Evolutionary conservation across 2,329 filamentous ascomycete genomes (phyloP).

Genomic region (Aspergillus sp.): DNA sequence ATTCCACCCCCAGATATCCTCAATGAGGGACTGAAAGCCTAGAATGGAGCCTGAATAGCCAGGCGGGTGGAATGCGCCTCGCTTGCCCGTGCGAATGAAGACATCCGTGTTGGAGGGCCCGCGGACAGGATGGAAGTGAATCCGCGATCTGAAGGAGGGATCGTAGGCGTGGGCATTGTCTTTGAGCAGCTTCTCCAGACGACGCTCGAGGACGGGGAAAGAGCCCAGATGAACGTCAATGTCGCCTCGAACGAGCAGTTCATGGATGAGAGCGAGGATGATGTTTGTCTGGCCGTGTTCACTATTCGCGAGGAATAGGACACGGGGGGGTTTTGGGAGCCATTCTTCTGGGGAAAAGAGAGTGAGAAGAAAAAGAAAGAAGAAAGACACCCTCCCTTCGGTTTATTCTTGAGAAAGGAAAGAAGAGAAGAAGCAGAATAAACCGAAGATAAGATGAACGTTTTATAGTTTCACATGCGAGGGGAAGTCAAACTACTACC

Average conservation of each 20-base stretch:
- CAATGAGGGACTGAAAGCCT: conserved; percentile 23
- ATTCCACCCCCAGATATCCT: conserved; percentile 31
- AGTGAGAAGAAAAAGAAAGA: no score
- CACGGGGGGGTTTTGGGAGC: no score
- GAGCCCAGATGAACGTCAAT: conserved; percentile 44
- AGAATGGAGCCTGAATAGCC: conserved; percentile 32
- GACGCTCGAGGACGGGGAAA: conserved; percentile 31
- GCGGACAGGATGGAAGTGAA: conserved; percentile 30
- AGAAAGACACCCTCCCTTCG: no score
- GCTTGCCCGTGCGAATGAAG: conserved; percentile 23
- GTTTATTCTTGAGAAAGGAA: no score
- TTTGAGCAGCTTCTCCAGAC: conserved; percentile 24
- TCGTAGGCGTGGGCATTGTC: conserved; percentile 16
- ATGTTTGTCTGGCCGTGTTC: conserved; percentile 47
- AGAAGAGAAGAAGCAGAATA: no score
- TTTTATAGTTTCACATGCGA: no score
- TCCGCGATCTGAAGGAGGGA: conserved; percentile 9
- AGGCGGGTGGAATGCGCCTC: conserved; percentile 23
- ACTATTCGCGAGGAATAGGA: conserved; percentile 41
- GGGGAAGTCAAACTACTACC: no score
- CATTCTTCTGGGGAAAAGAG: no score
- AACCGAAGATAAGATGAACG: no score
- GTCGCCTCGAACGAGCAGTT: conserved; percentile 31
- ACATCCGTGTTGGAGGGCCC: conserved; percentile 29
- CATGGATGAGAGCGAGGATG: conserved; percentile 39